phyloP scores from a whole-genome alignment of 2,329 filamentous ascomycete genomes.

The Alternaria tenuissima region DNA sequence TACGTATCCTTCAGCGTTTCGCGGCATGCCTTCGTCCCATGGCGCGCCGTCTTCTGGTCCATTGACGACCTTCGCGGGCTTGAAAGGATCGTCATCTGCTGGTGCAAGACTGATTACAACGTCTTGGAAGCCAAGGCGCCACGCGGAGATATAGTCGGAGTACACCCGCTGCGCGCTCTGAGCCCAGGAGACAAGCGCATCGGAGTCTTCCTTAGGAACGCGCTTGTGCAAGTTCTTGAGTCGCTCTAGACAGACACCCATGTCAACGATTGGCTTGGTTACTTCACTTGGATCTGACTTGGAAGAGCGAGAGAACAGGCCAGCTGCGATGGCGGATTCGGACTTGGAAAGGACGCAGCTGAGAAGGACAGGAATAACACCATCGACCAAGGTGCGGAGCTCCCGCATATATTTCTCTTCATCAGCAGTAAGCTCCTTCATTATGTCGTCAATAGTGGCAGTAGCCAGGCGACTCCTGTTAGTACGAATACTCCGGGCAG shows the following conservation, averaged over 20 bases:
- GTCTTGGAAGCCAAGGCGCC: slow-evolving; percentile 93
- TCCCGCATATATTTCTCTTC: slow-evolving; percentile 90
- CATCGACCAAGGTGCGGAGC: slow-evolving; percentile 90
- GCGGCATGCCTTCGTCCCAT: slow-evolving; percentile 63
- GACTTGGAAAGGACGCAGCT: slow-evolving; percentile 81
- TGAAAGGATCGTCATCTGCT: slow-evolving; percentile 68
- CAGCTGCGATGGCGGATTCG: slow-evolving; percentile 68
- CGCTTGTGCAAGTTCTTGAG: slow-evolving; percentile 81
- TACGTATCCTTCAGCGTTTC: slow-evolving; percentile 68
- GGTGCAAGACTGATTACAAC: slow-evolving; percentile 92
- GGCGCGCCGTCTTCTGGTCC: slow-evolving; percentile 59
- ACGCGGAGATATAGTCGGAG: slow-evolving; percentile 82
- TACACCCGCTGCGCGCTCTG: slow-evolving; percentile 81
- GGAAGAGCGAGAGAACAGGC: slow-evolving; percentile 70
- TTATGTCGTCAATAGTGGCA: slow-evolving; percentile 76
- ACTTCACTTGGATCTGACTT: slow-evolving; percentile 67
- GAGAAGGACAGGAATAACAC: slow-evolving; percentile 90
- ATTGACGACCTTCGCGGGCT: slow-evolving; percentile 48
- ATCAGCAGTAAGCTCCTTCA: slow-evolving; percentile 82
- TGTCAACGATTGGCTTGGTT: slow-evolving; percentile 88
- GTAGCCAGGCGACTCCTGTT: slow-evolving; percentile 71
- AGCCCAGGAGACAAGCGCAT: slow-evolving; percentile 81
- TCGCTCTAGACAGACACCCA: slow-evolving; percentile 89
- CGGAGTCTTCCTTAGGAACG: slow-evolving; percentile 76
- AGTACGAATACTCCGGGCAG: slow-evolving; percentile 79